Evolutionary conservation across 352 stramenopile genomes (phyloP).

Genomic region (Phytophthora niederhauseri): DNA sequence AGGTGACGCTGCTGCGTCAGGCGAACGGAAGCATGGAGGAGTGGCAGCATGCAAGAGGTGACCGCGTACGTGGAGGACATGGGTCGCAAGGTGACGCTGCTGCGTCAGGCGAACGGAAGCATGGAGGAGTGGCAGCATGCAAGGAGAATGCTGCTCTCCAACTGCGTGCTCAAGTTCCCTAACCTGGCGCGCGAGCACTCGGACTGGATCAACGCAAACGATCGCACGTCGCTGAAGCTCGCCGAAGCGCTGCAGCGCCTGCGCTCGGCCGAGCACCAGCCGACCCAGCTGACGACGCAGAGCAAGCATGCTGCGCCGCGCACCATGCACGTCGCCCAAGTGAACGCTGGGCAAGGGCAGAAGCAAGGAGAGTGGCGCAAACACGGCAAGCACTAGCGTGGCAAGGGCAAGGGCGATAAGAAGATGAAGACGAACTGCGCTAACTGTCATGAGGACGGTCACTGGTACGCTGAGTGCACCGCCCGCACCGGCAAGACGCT

Average conservation of each 20-base stretch:
- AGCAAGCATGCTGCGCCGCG: neutral
- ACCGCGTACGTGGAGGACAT: too few relatives aligned
- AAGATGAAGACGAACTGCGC: neutral
- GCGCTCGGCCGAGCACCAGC: neutral
- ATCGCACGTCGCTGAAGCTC: neutral
- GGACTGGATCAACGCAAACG: constrained; percentile 1
- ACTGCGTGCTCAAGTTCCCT: neutral
- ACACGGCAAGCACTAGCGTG: neutral
- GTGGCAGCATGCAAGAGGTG: too few relatives aligned
- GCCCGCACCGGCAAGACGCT: neutral
- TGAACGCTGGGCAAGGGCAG: neutral
- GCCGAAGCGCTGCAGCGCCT: constrained; percentile 6
- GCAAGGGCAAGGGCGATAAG: neutral
- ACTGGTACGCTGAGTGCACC: neutral
- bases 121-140: constrained; percentile 3
- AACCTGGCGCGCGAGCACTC: constrained; percentile 2
- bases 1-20: too few relatives aligned
- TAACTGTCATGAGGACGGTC: neutral
- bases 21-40: too few relatives aligned
- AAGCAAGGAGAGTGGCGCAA: neutral
- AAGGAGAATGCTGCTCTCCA: constrained; percentile 8
- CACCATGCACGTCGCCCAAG: neutral
- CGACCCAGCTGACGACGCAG: constrained; percentile 2
- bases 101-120: too few relatives aligned
- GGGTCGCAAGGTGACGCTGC: too few relatives aligned